Conservation (phyloP, 2,329 filamentous ascomycete genomes). For the Macroventuria anomochaeta region DNA sequence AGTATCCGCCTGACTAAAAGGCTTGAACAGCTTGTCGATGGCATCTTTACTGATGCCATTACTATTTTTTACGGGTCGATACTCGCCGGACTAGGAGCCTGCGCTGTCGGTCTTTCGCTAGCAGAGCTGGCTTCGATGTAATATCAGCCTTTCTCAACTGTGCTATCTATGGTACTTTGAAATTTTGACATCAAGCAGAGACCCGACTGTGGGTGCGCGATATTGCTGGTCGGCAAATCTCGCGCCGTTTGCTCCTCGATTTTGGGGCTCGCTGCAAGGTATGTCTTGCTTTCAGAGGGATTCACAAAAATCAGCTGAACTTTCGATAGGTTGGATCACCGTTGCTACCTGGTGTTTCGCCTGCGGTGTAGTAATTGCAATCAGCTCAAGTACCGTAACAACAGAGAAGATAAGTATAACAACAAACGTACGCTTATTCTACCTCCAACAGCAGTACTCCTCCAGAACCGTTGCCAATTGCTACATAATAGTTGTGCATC, state of each 20-base stretch:
- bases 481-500: no score
- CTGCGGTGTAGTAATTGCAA: constrained; percentile 28
- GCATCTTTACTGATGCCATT: constrained; percentile 37
- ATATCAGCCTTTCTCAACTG: no score
- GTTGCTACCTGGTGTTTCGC: constrained; percentile 49
- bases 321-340: constrained; percentile 50
- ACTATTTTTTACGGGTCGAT: constrained; percentile 42
- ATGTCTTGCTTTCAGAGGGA: constrained; percentile 35
- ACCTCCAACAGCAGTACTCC: no score
- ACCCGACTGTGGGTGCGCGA: constrained; percentile 42
- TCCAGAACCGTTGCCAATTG: no score
- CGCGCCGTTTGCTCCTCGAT: constrained; percentile 31
- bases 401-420: no score
- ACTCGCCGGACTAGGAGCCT: constrained; percentile 32
- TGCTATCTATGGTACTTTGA: no score
- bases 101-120: constrained; percentile 43
- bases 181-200: constrained; percentile 18
- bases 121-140: constrained; percentile 44
- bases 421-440: no score
- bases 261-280: constrained; percentile 42
- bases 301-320: no score
- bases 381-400: no score
- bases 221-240: constrained; percentile 42
- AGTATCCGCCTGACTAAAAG: constrained; percentile 25
- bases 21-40: constrained; percentile 31